Conservation (phyloP, 2,329 filamentous ascomycete genomes). For the Fusarium nisikadoi region DNA sequence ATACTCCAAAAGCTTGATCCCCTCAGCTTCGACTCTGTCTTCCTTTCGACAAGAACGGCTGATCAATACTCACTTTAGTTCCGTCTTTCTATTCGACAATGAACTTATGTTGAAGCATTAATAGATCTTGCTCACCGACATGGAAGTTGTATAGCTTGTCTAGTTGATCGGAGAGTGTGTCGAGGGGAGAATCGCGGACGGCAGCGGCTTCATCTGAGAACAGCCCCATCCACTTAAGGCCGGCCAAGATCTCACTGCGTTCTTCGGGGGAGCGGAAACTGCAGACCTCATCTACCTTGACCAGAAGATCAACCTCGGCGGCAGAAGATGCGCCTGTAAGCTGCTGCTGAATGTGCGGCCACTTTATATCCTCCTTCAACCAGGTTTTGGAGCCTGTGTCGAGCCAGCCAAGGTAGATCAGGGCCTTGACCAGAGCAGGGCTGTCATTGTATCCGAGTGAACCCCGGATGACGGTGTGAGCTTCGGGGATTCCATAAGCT, state of each 20-base stretch:
- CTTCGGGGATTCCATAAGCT: neutral
- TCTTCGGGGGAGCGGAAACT: neutral
- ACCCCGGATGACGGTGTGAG: neutral
- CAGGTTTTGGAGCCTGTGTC: neutral
- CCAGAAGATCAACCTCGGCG: neutral
- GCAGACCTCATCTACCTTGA: neutral
- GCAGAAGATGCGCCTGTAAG: neutral
- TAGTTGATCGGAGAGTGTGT: neutral
- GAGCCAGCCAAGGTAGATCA: neutral
- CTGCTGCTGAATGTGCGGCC: neutral
- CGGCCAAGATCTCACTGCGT: neutral
- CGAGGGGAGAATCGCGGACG: neutral
- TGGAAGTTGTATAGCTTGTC: neutral
- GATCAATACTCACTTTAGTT: neutral
- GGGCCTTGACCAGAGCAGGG: neutral
- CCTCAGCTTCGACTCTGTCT: neutral
- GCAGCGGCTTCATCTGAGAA: neutral
- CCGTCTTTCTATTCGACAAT: neutral
- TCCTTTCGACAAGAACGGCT: accelerated
- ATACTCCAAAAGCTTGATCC: neutral
- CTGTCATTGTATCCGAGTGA: neutral
- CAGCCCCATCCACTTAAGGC: neutral
- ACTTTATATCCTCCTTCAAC: neutral
- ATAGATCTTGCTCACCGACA: neutral
- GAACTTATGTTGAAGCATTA: neutral